A percentile compares a stretch with the other conserved stretches of the same genome.
These are phyloP conservation scores for Myxozyma lipomycoides DNA, from an alignment of 805 yeast genomes.

Conservation along the genomic window DNA sequence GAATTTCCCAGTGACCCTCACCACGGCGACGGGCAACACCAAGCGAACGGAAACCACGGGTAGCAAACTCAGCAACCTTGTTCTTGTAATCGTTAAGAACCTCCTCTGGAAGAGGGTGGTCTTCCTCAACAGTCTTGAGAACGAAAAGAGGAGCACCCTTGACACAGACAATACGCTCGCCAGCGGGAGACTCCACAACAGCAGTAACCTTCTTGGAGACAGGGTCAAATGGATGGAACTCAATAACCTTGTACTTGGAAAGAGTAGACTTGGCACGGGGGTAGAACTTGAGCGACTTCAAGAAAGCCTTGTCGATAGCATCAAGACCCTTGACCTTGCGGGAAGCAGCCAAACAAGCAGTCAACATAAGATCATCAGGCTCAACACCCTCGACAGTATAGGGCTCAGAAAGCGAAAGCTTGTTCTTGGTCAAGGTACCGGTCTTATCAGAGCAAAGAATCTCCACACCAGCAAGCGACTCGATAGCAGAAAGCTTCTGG, in stretches of 20 bases:
- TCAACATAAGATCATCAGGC: slow-evolving; percentile 91
- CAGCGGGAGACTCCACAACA: slow-evolving; percentile 91
- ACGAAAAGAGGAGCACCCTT: slow-evolving; percentile 98
- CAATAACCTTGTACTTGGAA: slow-evolving; percentile 88
- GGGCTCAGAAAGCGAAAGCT: slow-evolving; percentile 92
- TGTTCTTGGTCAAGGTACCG: slow-evolving; percentile 97
- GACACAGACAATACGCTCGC: slow-evolving; percentile 91
- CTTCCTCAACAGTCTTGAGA: slow-evolving; percentile 93
- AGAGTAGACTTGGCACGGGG: slow-evolving; percentile 92
- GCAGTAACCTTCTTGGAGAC: slow-evolving; percentile 96
- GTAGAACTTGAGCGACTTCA: slow-evolving; percentile 79
- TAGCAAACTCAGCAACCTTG: slow-evolving; percentile 96
- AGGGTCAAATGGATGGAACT: slow-evolving; percentile 97
- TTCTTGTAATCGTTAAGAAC: slow-evolving; percentile 90
- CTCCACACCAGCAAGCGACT: slow-evolving; percentile 96
- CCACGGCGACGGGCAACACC: slow-evolving; percentile 99
- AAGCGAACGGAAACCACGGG: slow-evolving; percentile 96
- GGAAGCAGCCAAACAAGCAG: slow-evolving; percentile 96
- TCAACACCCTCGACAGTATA: slow-evolving; percentile 97
- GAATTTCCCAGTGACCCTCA: slow-evolving; percentile 96
- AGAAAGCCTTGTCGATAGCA: slow-evolving; percentile 95
- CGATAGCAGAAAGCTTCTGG: slow-evolving; percentile 93
- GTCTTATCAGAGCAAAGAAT: slow-evolving; percentile 97
- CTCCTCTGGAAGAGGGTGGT: slow-evolving; percentile 93
- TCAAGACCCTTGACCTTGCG: slow-evolving; percentile 98